Conservation (phyloP, 352 stramenopile species). For the Lagenidium giganteum region DNA sequence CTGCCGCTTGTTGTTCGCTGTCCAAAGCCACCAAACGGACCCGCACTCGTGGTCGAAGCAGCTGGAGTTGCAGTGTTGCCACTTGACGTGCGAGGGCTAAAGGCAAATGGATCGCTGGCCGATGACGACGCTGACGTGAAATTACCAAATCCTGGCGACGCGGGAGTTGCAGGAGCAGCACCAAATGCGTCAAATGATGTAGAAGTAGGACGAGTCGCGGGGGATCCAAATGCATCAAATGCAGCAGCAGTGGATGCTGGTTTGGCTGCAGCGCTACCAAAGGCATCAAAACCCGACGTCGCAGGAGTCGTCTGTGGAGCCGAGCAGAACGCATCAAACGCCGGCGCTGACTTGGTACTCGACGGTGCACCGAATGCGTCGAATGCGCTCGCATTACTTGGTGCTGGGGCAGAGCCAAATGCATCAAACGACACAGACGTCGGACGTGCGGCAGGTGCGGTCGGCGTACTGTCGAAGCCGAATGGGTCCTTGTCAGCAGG, state of each 20-base stretch:
- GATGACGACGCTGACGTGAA: conserved; percentile 11
- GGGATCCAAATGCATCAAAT: conserved; percentile 36
- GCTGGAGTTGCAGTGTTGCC: conserved; percentile 5
- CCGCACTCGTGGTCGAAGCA: conserved; percentile 12
- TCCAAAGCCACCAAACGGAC: conserved; percentile 6
- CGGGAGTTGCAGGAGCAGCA: conserved; percentile 1
- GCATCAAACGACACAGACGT: conserved; percentile 18
- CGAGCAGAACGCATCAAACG: conserved; percentile 37
- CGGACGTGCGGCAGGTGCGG: conserved; percentile 8
- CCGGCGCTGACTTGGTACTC: conserved; percentile 13
- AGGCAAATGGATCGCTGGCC: conserved; percentile 22
- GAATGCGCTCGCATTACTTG: conserved; percentile 5
- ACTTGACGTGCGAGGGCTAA: conserved; percentile 8
- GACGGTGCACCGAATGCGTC: conserved; percentile 20
- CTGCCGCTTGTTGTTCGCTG: background rate
- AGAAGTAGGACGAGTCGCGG: background rate
- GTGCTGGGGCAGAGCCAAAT: conserved; percentile 18
- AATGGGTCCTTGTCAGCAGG: conserved; percentile 40
- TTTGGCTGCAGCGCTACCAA: conserved; percentile 18
- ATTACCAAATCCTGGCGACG: conserved; percentile 8
- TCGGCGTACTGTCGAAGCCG: conserved; percentile 32
- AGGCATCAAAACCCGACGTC: conserved; percentile 25
- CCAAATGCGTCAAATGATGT: conserved; percentile 14
- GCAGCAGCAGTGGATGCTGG: conserved; percentile 12
- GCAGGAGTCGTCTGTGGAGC: conserved; percentile 18